phyloP scores from a whole-genome alignment of 352 stramenopile genomes.

The Stramenopiles sp. region DNA sequence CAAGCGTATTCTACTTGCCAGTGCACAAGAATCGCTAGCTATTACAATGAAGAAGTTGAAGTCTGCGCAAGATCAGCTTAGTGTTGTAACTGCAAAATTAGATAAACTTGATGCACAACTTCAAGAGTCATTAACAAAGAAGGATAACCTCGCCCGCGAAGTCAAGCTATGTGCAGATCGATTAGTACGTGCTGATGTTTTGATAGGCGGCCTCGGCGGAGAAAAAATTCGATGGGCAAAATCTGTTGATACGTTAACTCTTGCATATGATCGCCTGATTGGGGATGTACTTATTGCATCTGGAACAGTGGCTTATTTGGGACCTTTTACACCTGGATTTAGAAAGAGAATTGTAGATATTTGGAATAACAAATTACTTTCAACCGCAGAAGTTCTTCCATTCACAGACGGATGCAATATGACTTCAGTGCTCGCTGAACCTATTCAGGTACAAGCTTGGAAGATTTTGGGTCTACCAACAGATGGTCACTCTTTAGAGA shows the following conservation, averaged over 20 bases:
- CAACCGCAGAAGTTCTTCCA: slow-evolving; percentile 43
- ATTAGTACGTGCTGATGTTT: slow-evolving; percentile 44
- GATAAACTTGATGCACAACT: slow-evolving; percentile 44
- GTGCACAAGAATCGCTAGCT: slow-evolving; percentile 47
- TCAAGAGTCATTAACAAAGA: slow-evolving; percentile 55
- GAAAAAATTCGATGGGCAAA: slow-evolving; percentile 63
- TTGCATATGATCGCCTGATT: slow-evolving; percentile 46
- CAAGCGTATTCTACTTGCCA: slow-evolving; percentile 47
- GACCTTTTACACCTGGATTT: slow-evolving; percentile 53
- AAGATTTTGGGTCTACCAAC: slow-evolving; percentile 66
- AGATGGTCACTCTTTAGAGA: slow-evolving; percentile 73
- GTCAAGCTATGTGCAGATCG: slow-evolving; percentile 66
- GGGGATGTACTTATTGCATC: slow-evolving; percentile 67
- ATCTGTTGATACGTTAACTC: slow-evolving; percentile 33
- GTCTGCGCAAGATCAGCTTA: slow-evolving; percentile 43
- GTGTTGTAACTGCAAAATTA: slow-evolving; percentile 59
- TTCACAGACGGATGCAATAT: slow-evolving; percentile 41
- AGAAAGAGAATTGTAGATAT: slow-evolving; percentile 39
- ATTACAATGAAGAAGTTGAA: slow-evolving; percentile 41
- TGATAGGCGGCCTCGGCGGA: slow-evolving; percentile 62
- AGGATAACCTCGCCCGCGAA: slow-evolving; percentile 27
- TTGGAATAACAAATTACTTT: slow-evolving; percentile 25
- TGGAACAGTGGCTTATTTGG: slow-evolving; percentile 63
- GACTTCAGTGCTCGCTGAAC: slow-evolving; percentile 38
- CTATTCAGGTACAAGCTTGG: slow-evolving; percentile 58